Base-by-base conservation (phyloP, 148 eudicot genomes). In the Diospyros lotus region DNA sequence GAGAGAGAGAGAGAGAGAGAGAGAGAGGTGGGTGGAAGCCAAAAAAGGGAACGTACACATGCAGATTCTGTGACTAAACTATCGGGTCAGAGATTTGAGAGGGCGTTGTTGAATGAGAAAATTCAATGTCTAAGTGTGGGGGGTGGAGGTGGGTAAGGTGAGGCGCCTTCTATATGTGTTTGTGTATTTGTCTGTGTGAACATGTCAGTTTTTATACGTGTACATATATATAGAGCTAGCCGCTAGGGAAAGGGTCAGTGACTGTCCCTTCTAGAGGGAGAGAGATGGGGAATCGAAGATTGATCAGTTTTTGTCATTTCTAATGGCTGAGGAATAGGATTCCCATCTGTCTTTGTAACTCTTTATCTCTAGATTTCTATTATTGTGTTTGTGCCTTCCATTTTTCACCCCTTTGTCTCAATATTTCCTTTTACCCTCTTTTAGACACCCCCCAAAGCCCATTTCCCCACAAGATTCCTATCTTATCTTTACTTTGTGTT, bases 31-130 rank as follows among this genome's bases (percentile, higher is more conserved):
- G 60, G 67, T 64, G 50, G 70, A 41, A 79, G 60, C 42, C 63
- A 64, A 73, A 28, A 28, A 28, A 28, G 28, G 28, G 50, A 71
- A 74, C 81, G 84, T 80, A 82, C 60, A 77, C 86, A 89, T 84
- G 85, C 87, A 80, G 73, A 78, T 69, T 53, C 68, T 73, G 82
- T 89, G 90, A 85, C 83, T 75, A 76, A 86, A 80, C 80, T 75
- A 84, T 82, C 79, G 81, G 86, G 79, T 85, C 87, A 82, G 84
- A 77, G 78, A 52, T 71, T 46, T 70, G 73, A 72, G 82, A 63
- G 62, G 69, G 28, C 52, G 62, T 73, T 74, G 80, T 79, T 79
- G 81, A 80, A 78, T 64, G 58, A 39, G 51, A 61, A 52, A 76
- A 66, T 64, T 68, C 67, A 78, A 80, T 75, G 61, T 73, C 72